phyloP scores from a whole-genome alignment of 1,139 yeast species.

The Eremothecium sinecaudum region DNA sequence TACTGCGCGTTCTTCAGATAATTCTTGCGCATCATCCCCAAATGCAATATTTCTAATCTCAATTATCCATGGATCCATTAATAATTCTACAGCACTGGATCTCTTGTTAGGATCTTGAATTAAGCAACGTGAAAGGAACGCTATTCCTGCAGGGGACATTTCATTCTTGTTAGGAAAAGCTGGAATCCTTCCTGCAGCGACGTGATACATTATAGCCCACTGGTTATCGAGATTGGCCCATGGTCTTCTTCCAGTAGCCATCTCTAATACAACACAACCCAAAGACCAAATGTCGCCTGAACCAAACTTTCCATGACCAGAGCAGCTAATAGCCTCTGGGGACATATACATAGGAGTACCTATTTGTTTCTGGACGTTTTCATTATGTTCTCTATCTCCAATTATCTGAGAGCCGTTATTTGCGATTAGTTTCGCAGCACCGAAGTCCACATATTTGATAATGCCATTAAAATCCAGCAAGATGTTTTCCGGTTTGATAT shows the following conservation, averaged over 20 bases:
- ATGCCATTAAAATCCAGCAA: slow-evolving; percentile 87
- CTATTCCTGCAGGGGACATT: slow-evolving; percentile 61
- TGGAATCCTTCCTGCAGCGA: slow-evolving; percentile 92
- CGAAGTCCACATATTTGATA: slow-evolving; percentile 91
- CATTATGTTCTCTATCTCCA: slow-evolving; percentile 1
- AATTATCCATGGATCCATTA: slow-evolving; percentile 86
- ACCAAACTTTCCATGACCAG: slow-evolving; percentile 59
- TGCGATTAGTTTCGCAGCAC: slow-evolving; percentile 94
- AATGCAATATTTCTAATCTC: slow-evolving; percentile 65
- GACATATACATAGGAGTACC: slow-evolving; percentile 99
- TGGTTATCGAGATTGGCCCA: slow-evolving; percentile 93
- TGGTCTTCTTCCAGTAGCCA: slow-evolving; percentile 77
- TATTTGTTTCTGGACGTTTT: slow-evolving; percentile 42
- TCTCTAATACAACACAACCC: slow-evolving; percentile 72
- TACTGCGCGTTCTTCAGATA: too few relatives aligned
- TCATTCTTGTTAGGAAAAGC: slow-evolving; percentile 75
- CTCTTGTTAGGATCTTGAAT: slow-evolving; percentile 76
- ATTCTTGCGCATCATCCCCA: slow-evolving; percentile 31
- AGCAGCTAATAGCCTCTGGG: slow-evolving; percentile 89
- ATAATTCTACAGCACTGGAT: slow-evolving; percentile 73
- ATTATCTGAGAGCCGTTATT: slow-evolving; percentile 32
- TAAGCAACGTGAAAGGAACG: slow-evolving; percentile 65
- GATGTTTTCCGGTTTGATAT: slow-evolving; percentile 91
- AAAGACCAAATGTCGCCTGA: slow-evolving; percentile 74
- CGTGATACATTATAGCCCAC: slow-evolving; percentile 98